A percentile compares a stretch with the other conserved stretches of the same genome.
These are phyloP conservation scores for Umbilicus rupestris DNA, from an alignment of 164 flowering plant genomes.

Conservation along the genomic window DNA sequence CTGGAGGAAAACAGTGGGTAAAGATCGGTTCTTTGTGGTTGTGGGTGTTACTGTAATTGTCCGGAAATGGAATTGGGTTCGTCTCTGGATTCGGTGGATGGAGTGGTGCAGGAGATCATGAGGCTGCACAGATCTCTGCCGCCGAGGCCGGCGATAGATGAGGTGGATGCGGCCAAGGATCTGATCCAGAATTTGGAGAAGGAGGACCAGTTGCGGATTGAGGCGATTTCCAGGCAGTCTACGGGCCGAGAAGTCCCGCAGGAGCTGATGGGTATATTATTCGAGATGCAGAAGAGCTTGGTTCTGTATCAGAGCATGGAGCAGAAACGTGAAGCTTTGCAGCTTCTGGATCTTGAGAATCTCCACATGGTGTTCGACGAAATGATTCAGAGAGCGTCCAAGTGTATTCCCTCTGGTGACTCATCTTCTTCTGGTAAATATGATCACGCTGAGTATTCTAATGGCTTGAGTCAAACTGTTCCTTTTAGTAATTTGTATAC, in stretches of 20 bases:
- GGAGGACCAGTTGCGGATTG: constrained; percentile 40
- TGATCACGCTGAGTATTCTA: constrained; percentile 10
- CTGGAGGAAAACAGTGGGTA: not conserved
- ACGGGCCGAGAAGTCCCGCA: constrained; percentile 35
- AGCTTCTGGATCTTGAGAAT: constrained; percentile 32
- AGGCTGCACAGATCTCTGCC: constrained; percentile 47
- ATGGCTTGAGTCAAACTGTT: constrained; percentile 12
- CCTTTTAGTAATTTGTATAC: not conserved
- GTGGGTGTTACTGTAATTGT: not conserved
- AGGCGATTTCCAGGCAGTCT: constrained; percentile 28
- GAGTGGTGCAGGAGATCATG: constrained; percentile 45
- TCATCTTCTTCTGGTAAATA: not conserved
- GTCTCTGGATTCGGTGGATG: constrained; percentile 12
- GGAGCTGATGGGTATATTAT: constrained; percentile 42
- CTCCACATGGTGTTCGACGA: constrained; percentile 35
- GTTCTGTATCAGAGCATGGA: constrained; percentile 42
- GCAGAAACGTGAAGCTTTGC: constrained; percentile 44
- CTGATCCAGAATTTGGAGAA: constrained; percentile 29
- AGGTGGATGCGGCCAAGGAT: constrained; percentile 48
- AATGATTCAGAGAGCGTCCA: constrained; percentile 49
- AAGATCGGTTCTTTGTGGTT: not conserved
- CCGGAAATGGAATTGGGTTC: not conserved
- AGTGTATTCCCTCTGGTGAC: constrained; percentile 30
- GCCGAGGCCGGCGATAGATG: constrained; percentile 53
- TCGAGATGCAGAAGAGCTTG: constrained; percentile 26